A percentile compares a stretch with the other conserved stretches of the same genome.
phyloP scores from a whole-genome alignment of 163 green algal genomes.

The Chlamydomonas reinhardtii region DNA sequence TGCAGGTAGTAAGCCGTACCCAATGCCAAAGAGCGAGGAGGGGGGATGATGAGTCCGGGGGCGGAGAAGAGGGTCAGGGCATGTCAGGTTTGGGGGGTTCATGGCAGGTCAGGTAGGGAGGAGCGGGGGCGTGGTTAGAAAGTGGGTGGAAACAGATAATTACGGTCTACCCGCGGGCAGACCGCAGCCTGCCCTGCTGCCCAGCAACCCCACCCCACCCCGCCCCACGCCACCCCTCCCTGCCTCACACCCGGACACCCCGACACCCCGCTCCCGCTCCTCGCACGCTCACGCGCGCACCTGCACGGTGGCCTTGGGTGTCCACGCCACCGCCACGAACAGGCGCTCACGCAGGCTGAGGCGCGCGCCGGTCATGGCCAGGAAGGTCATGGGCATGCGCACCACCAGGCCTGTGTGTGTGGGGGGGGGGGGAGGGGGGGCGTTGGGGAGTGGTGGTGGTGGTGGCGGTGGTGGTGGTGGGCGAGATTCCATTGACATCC shows the following conservation, averaged over 20 bases:
- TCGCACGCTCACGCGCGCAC: background rate
- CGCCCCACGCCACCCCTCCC: background rate
- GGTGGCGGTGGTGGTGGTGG: background rate
- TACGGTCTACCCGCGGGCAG: too few species aligned
- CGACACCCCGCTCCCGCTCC: background rate
- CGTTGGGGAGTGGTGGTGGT: background rate
- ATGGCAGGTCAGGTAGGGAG: too few species aligned
- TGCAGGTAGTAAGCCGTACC: too few species aligned
- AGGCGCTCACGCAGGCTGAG: constrained; percentile 77
- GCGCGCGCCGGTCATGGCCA: constrained; percentile 67
- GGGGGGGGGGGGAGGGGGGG: background rate
- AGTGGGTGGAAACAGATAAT: too few species aligned
- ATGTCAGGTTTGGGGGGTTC: too few species aligned
- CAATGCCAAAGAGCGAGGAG: too few species aligned
- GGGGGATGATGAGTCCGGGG: too few species aligned
- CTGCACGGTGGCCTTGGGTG: constrained; percentile 80
- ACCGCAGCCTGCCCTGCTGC: too few species aligned
- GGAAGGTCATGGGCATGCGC: constrained; percentile 69
- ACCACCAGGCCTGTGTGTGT: constrained; percentile 74
- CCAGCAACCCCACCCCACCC: too few species aligned
- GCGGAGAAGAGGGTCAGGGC: too few species aligned
- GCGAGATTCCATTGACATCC: too few species aligned
- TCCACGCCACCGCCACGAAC: constrained; percentile 88
- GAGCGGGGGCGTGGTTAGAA: too few species aligned
- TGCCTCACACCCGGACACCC: background rate